These are phyloP conservation scores for Fonsecaea nubica DNA, from an alignment of 2,329 filamentous ascomycete genomes.

Conservation along the genomic window DNA sequence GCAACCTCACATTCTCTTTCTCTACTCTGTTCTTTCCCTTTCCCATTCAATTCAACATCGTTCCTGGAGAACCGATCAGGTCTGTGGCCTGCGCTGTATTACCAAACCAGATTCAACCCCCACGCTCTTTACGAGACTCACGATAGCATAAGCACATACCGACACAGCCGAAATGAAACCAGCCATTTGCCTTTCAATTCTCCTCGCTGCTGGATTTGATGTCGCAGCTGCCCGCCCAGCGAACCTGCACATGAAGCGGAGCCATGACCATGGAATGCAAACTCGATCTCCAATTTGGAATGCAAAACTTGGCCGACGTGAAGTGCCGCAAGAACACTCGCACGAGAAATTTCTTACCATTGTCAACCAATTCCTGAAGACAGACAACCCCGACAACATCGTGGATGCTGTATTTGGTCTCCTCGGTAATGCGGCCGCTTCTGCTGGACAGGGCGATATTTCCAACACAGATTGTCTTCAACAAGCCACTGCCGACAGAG, in stretches of 20 bases:
- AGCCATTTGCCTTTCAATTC: constrained; percentile 24
- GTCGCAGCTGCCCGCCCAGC: constrained; percentile 25
- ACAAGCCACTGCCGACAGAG: constrained; percentile 64
- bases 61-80: constrained; percentile 33
- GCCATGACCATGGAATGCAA: constrained; percentile 17
- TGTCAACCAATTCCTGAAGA: constrained; percentile 52
- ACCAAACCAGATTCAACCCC: constrained; percentile 5
- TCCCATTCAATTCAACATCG: constrained; percentile 21
- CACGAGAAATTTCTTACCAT: constrained; percentile 58
- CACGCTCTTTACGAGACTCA: constrained; percentile 19
- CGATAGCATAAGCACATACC: constrained; percentile 13
- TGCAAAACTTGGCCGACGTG: constrained; percentile 45
- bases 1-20: not conserved
- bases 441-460: constrained; percentile 57
- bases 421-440: constrained; percentile 60
- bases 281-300: constrained; percentile 20
- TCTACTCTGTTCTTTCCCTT: constrained; percentile 17
- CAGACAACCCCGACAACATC: constrained; percentile 59
- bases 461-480: constrained; percentile 65
- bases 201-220: constrained; percentile 23
- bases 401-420: constrained; percentile 59
- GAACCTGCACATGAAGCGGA: constrained; percentile 21
- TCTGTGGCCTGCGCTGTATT: constrained; percentile 21
- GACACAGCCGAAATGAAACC: constrained; percentile 26
- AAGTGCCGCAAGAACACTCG: constrained; percentile 65